phyloP scores from a whole-genome alignment of 164 flowering plant genomes.

The Vitis cinerea region DNA sequence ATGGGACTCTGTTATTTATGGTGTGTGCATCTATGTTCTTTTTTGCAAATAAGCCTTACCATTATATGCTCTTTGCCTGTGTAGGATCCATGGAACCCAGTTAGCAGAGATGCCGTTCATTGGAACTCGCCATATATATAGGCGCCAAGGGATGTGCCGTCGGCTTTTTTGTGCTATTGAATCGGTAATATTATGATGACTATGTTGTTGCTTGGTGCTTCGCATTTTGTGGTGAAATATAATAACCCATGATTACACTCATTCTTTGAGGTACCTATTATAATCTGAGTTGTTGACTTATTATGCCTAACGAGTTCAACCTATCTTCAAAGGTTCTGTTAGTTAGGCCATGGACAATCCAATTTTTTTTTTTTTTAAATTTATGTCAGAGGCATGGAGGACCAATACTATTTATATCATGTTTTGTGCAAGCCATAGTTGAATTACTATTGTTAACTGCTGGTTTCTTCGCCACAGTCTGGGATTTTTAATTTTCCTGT shows the following conservation, averaged over 20 bases:
- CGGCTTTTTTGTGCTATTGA: constrained; percentile 81
- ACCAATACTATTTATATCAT: no score
- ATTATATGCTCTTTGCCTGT: neutral
- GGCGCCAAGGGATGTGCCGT: constrained; percentile 99
- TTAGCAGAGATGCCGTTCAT: constrained; percentile 98
- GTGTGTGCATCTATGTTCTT: neutral
- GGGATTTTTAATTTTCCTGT: neutral
- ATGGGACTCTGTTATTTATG: neutral
- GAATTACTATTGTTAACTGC: neutral
- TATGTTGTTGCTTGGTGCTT: no score
- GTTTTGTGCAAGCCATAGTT: no score
- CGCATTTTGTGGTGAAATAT: no score
- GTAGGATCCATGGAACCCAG: constrained; percentile 84
- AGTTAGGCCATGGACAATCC: no score
- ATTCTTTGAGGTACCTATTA: no score
- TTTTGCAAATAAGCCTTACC: neutral
- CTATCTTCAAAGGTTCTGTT: no score
- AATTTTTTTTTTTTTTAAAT: no score
- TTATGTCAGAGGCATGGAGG: no score
- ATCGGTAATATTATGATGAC: constrained; percentile 11
- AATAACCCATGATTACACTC: no score
- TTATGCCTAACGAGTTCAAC: no score
- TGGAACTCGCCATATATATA: constrained; percentile 90
- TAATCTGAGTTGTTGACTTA: no score
- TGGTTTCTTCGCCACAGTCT: neutral